Percentiles rank a stretch among this genome's conserved stretches.
Evolutionary conservation across 1,139 yeast genomes (phyloP).

Genomic region (Kurtzmaniella quercitrusa): DNA sequence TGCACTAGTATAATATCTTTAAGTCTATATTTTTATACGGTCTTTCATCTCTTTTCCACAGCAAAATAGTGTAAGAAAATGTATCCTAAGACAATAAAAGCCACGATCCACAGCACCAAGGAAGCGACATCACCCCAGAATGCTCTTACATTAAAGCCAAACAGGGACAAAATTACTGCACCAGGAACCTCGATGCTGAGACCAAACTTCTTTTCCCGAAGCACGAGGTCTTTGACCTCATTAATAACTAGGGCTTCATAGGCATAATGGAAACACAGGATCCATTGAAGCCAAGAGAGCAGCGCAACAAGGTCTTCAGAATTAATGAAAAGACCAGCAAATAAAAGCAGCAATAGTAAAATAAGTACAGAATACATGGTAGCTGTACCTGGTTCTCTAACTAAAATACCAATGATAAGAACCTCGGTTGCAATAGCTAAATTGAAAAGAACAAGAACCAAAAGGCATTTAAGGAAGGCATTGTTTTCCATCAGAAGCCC

Average conservation of each 20-base stretch:
- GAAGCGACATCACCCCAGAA: conserved; percentile 60
- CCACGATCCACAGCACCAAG: conserved; percentile 44
- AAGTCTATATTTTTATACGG: not conserved
- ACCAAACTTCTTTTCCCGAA: conserved; percentile 87
- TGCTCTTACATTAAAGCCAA: conserved; percentile 85
- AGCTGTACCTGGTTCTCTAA: conserved; percentile 91
- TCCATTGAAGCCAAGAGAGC: conserved; percentile 74
- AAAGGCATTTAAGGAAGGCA: conserved; percentile 70
- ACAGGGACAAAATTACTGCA: conserved; percentile 90
- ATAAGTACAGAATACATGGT: conserved; percentile 84
- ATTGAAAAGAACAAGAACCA: conserved; percentile 75
- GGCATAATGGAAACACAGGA: conserved; percentile 92
- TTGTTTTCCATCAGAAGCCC: conserved; percentile 77
- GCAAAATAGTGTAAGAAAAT: conserved; percentile 68
- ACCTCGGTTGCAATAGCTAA: conserved; percentile 83
- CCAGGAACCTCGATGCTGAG: conserved; percentile 97
- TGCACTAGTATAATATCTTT: too few species aligned
- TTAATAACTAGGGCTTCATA: conserved; percentile 89
- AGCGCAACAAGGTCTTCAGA: conserved; percentile 69
- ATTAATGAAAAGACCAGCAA: conserved; percentile 91
- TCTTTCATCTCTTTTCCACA: conserved; percentile 60
- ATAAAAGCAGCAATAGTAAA: conserved; percentile 75
- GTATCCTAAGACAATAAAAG: conserved; percentile 67
- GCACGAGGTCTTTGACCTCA: conserved; percentile 84
- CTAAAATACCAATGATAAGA: conserved; percentile 77